Evolutionary conservation across 495 filamentous ascomycete species (phyloP).

Genomic region (Trichocladium uniseriatum): DNA sequence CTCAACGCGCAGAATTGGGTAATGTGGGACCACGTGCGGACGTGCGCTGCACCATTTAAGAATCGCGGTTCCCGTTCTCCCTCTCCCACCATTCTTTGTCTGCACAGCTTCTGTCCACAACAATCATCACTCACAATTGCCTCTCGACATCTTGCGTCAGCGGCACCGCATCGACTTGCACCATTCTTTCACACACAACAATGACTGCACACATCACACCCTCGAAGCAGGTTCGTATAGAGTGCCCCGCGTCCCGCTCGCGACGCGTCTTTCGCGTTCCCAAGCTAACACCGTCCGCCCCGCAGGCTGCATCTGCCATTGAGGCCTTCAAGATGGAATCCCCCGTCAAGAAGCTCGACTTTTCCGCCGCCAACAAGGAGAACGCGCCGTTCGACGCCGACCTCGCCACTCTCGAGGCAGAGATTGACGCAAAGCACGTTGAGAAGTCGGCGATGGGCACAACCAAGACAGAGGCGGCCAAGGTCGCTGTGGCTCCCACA

Average conservation of each 20-base stretch:
- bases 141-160: conserved; percentile 1
- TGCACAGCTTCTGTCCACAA: conserved; percentile 1
- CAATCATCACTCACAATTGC: conserved; percentile 2
- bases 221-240: conserved; percentile 63
- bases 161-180: conserved; percentile 1
- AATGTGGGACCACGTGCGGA: conserved; percentile 15
- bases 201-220: conserved; percentile 72
- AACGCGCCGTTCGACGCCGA: conserved; percentile 57
- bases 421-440: conserved; percentile 42
- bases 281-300: conserved; percentile 30
- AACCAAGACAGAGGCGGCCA: conserved; percentile 38
- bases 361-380: conserved; percentile 67
- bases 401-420: conserved; percentile 45
- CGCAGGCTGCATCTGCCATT: conserved; percentile 72
- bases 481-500: conserved; percentile 45
- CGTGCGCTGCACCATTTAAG: conserved; percentile 27
- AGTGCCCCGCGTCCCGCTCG: conserved; percentile 5
- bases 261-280: conserved; percentile 9
- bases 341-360: conserved; percentile 80
- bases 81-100: conserved; percentile 10
- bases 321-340: conserved; percentile 90
- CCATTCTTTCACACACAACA: conserved; percentile 22
- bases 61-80: conserved; percentile 7
- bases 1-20: conserved; percentile 9
- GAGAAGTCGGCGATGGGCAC: conserved; percentile 33